Percentiles rank a stretch among this genome's conserved stretches.
These are phyloP conservation scores for Aquilaria agallochum DNA, from an alignment of 441 rosid genomes.

Conservation along the genomic window DNA sequence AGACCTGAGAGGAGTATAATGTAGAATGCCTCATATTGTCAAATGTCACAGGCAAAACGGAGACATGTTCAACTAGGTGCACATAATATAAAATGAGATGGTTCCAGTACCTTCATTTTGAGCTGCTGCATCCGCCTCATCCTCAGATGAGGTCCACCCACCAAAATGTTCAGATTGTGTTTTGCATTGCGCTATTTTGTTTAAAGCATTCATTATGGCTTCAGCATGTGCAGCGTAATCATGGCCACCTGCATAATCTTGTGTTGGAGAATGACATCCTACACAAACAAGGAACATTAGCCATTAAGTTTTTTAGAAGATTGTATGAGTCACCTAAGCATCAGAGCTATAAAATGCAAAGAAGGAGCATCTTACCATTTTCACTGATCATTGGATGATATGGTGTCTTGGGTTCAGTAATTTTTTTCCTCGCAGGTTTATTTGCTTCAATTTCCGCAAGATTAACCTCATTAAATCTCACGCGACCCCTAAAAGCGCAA, in stretches of 20 bases:
- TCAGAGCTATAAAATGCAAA: neutral
- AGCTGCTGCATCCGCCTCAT: neutral
- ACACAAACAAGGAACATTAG: neutral
- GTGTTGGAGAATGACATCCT: constrained; percentile 5
- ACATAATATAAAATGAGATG: neutral
- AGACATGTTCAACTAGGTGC: neutral
- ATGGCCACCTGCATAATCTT: neutral
- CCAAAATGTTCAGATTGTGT: neutral
- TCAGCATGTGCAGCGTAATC: constrained; percentile 10
- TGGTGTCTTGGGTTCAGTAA: constrained; percentile 39
- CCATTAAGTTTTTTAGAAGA: too few species aligned
- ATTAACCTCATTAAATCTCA: constrained; percentile 33
- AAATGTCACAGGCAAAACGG: neutral
- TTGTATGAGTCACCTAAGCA: neutral
- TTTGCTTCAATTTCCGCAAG: constrained; percentile 31
- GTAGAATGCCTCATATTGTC: neutral
- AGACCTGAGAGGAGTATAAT: constrained; percentile 14
- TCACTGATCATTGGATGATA: constrained; percentile 32
- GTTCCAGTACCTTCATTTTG: neutral
- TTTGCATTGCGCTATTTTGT: constrained; percentile 2
- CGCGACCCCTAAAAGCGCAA: constrained; percentile 19
- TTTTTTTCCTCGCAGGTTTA: constrained; percentile 28
- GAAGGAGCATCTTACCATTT: constrained; percentile 23
- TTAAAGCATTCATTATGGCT: constrained; percentile 11
- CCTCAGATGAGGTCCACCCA: constrained; percentile 10